Evolutionary conservation across 176 grass and related monocot species (phyloP).

Genomic region (Thalia dealbata): DNA sequence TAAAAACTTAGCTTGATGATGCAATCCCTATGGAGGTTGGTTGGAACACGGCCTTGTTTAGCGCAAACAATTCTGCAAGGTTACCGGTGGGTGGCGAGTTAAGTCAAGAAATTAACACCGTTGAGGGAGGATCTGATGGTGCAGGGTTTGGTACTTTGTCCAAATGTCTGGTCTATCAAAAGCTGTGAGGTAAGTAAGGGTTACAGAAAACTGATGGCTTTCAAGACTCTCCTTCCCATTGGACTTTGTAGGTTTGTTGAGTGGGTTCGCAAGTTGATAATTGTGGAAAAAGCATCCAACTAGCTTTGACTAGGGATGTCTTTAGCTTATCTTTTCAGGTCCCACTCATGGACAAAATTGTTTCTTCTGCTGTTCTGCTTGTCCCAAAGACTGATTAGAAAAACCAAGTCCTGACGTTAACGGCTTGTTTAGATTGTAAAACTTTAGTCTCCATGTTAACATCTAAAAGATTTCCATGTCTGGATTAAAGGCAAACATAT

Average conservation of each 20-base stretch:
- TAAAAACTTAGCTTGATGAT: background rate
- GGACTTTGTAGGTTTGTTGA: background rate
- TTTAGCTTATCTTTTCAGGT: background rate
- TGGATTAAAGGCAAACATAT: no score
- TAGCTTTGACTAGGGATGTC: background rate
- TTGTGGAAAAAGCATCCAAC: background rate
- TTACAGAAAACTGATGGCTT: background rate
- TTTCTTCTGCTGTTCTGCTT: no score
- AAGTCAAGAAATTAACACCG: background rate
- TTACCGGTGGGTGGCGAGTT: background rate
- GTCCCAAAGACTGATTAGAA: background rate
- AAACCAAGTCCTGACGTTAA: no score
- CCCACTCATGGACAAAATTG: no score
- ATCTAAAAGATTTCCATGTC: no score
- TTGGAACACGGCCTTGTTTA: background rate
- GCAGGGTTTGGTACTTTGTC: background rate
- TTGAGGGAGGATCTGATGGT: background rate
- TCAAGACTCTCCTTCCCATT: background rate
- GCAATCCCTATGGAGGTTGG: background rate
- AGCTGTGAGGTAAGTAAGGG: background rate
- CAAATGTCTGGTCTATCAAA: background rate
- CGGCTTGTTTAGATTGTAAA: no score
- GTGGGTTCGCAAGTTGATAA: background rate
- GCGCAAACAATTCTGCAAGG: conserved; percentile 5
- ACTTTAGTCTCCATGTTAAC: no score